Percentiles rank a stretch among this genome's conserved stretches.
These are phyloP conservation scores for Penicillium fimorum DNA, from an alignment of 495 filamentous ascomycete species.

Conservation along the genomic window DNA sequence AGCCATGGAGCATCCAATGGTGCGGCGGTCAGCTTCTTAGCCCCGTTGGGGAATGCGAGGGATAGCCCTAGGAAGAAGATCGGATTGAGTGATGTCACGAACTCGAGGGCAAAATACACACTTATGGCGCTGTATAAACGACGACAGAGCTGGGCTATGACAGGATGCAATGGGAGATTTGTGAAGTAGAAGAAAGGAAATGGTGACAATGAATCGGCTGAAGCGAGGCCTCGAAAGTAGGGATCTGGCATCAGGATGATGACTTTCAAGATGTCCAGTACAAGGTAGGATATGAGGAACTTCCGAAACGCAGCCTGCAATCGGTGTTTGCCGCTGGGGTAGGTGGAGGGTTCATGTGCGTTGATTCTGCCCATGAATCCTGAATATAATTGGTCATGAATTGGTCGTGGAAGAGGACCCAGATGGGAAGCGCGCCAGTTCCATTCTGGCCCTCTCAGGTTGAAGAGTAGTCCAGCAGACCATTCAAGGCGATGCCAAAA, in stretches of 20 bases:
- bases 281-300: constrained; percentile 56
- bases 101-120: constrained; percentile 54
- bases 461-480: constrained; percentile 64
- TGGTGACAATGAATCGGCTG: constrained; percentile 36
- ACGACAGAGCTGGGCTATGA: constrained; percentile 48
- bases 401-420: constrained; percentile 54
- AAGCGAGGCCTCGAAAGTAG: constrained; percentile 60
- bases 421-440: constrained; percentile 64
- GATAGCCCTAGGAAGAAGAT: constrained; percentile 58
- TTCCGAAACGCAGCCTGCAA: constrained; percentile 45
- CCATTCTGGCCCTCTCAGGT: constrained; percentile 76
- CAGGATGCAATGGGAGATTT: constrained; percentile 26
- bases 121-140: constrained; percentile 47
- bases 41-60: constrained; percentile 39
- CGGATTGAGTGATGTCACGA: constrained; percentile 54
- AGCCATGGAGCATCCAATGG: constrained; percentile 60
- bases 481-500: constrained; percentile 67
- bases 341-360: constrained; percentile 10
- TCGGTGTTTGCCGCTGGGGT: constrained; percentile 39
- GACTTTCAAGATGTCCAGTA: constrained; percentile 64
- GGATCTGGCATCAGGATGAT: constrained; percentile 64
- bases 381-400: constrained; percentile 42
- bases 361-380: constrained; percentile 11
- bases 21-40: constrained; percentile 37
- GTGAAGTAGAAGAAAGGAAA: constrained; percentile 45